Base-by-base conservation (phyloP, 148 eudicot genomes). In the Arctostaphylos glauca region DNA sequence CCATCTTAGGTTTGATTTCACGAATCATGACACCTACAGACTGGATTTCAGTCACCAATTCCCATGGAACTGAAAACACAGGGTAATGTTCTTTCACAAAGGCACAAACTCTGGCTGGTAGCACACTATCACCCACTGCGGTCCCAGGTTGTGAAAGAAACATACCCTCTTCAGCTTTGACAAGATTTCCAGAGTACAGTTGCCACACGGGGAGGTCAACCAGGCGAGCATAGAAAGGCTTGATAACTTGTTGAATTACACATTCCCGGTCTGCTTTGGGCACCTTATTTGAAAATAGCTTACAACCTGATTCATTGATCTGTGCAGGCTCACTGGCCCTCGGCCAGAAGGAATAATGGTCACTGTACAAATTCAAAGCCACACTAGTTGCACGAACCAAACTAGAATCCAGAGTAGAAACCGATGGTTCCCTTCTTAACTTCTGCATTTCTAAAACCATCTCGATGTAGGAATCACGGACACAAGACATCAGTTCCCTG, bases 61-160 rank as follows among this genome's bases (percentile, higher is more conserved):
- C 95, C 99, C 99, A 96, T 21, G 99, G 99, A 43, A 96, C 97
- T 80, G 97, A 93, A 90, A 96, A 96, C 67, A 96, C 99, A 59
- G 98, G 99, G 90, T 96, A 94, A 86, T 94, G 99, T 85, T 96
- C 98, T 86, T 94, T 96, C 81, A 96, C 99, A 87, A 96, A 96
- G 60, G 91, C 90, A 89, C 99, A 96, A 74, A 96, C 99, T 9
- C 98, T 93, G 43, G 93, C 91, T 47, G 99, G 99, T 83, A 93
- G 90, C 89, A 96, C 90, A 84, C 72, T 91, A 83, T 83, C 93
- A 84, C 89, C 98, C 76, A 94, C 91, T 66, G 89, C 93, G 86
- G 80, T 89, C 62, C 94, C 91, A 68, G 99, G 99, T 81, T 94
- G 98, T n/a, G 98, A 90, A 76, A 96, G 94, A 88, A 96, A 96